phyloP scores from a whole-genome alignment of 345 rosid genomes.

The Euphorbia peplus region DNA sequence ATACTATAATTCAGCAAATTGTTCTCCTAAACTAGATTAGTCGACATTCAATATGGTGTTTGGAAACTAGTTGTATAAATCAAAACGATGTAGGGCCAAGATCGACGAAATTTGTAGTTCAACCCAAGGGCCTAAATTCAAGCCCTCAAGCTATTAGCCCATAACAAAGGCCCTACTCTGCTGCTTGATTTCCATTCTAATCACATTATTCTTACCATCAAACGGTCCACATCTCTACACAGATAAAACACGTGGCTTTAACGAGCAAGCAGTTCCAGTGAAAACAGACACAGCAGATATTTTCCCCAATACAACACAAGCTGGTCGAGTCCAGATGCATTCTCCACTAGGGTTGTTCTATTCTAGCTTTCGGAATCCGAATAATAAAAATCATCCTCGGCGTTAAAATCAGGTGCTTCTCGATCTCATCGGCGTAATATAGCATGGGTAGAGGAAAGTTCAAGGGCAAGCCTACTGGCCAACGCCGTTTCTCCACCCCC shows the following conservation, averaged over 20 bases:
- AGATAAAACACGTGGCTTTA: neutral
- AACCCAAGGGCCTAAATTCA: too few relatives aligned
- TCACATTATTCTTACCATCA: neutral
- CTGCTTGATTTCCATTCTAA: too few relatives aligned
- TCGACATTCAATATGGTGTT: too few relatives aligned
- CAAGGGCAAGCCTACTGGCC: conserved; percentile 69
- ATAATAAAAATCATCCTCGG: neutral
- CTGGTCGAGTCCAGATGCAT: neutral
- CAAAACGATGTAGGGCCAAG: too few relatives aligned
- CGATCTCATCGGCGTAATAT: neutral
- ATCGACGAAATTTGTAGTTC: too few relatives aligned
- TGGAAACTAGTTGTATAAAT: too few relatives aligned
- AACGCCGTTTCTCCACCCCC: conserved; percentile 55
- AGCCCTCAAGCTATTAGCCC: too few relatives aligned
- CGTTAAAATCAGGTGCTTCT: neutral
- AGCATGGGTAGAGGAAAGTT: conserved; percentile 61
- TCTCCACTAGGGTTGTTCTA: conserved; percentile 14
- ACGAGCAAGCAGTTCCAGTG: neutral
- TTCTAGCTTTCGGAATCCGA: conserved; percentile 5
- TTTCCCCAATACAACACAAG: conserved; percentile 3
- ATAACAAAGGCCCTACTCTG: too few relatives aligned
- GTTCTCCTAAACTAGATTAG: too few relatives aligned
- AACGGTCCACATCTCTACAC: neutral
- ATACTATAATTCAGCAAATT: too few relatives aligned
- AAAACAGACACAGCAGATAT: neutral